A percentile compares a stretch with the other conserved stretches of the same genome.
Conservation (phyloP, 768 basidiomycete species). For the Hortiboletus campestris region DNA sequence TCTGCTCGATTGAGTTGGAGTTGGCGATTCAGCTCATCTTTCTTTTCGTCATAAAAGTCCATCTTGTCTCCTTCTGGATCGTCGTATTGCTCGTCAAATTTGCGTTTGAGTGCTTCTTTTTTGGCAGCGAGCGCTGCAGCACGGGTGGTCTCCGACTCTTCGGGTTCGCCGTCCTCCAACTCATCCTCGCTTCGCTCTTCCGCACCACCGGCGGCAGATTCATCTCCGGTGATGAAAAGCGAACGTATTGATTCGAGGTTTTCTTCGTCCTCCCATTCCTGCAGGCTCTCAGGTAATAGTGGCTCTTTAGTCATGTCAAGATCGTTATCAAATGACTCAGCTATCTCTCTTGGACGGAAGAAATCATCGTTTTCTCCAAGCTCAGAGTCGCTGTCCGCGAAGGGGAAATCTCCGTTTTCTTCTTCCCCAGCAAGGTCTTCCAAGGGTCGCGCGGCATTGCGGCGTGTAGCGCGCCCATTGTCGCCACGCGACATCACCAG, state of each 20-base stretch:
- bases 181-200: conserved; percentile 43
- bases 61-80: conserved; percentile 75
- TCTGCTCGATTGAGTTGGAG: conserved; percentile 80
- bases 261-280: conserved; percentile 82
- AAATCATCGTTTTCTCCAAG: conserved; percentile 62
- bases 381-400: conserved; percentile 81
- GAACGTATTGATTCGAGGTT: conserved; percentile 82
- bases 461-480: conserved; percentile 50
- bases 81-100: conserved; percentile 97
- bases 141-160: conserved; percentile 34
- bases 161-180: conserved; percentile 33
- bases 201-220: conserved; percentile 32
- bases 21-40: conserved; percentile 87
- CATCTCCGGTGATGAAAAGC: conserved; percentile 85
- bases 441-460: conserved; percentile 39
- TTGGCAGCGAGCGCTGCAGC: conserved; percentile 69
- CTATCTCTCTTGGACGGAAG: conserved; percentile 55
- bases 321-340: conserved; percentile 42
- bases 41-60: conserved; percentile 90
- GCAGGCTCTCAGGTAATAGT: conserved; percentile 48
- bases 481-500: conserved; percentile 18
- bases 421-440: conserved; percentile 37
- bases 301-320: conserved; percentile 70
- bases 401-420: conserved; percentile 50
- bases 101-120: conserved; percentile 88